Conservation (phyloP, 805 yeast genomes). For the Ogataea pini region DNA sequence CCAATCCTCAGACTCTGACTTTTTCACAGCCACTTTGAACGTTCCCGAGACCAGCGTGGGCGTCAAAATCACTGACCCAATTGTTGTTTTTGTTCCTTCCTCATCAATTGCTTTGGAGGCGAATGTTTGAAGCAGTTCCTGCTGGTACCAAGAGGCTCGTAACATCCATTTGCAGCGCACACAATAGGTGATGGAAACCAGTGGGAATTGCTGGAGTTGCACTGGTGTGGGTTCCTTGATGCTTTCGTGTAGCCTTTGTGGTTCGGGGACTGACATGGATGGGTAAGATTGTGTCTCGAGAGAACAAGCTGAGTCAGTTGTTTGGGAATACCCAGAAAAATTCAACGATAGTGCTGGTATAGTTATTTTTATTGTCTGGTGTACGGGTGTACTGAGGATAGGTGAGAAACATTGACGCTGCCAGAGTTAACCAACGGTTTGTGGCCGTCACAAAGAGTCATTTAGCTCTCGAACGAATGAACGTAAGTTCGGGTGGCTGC, state of each 20-base stretch:
- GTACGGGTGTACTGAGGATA: neutral
- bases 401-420: too few relatives aligned
- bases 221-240: neutral
- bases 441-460: too few relatives aligned
- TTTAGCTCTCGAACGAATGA: too few relatives aligned
- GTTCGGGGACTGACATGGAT: constrained; percentile 1
- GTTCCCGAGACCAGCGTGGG: constrained; percentile 53
- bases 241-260: neutral
- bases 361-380: neutral
- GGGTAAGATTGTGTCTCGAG: neutral
- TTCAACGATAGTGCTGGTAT: too few relatives aligned
- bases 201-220: constrained; percentile 44
- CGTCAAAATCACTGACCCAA: constrained; percentile 53
- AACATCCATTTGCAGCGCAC: constrained; percentile 86
- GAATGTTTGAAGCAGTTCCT: constrained; percentile 84
- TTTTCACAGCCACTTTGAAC: constrained; percentile 57
- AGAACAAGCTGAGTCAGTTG: too few relatives aligned
- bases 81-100: constrained; percentile 41
- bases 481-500: too few relatives aligned
- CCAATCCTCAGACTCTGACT: constrained; percentile 28
- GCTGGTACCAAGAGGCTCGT: constrained; percentile 85
- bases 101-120: constrained; percentile 25
- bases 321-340: too few relatives aligned
- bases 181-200: constrained; percentile 72
- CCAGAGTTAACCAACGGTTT: too few relatives aligned